Percentiles rank a stretch among this genome's conserved stretches.
These are phyloP conservation scores for Eutrema japonicum DNA, from an alignment of 345 rosid species.

Conservation along the genomic window DNA sequence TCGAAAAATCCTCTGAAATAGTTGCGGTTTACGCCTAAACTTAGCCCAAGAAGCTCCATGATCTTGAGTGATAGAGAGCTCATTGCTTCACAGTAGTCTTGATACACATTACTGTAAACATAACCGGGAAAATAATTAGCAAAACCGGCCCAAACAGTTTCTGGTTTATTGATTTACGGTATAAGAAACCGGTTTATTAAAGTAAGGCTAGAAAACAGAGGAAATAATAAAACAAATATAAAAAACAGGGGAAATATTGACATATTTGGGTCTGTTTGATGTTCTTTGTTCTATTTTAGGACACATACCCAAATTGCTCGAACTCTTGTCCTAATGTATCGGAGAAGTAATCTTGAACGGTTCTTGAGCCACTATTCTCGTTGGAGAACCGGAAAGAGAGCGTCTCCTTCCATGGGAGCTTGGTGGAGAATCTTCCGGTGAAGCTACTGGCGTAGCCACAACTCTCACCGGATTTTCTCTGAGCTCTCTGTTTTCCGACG, in stretches of 20 bases:
- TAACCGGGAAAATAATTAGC: constrained; percentile 14
- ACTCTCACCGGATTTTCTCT: constrained; percentile 78
- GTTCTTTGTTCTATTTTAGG: constrained; percentile 26
- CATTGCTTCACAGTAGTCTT: constrained; percentile 87
- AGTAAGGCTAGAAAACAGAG: constrained; percentile 26
- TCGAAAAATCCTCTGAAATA: constrained; percentile 75
- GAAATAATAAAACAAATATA: constrained; percentile 7
- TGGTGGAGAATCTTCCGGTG: constrained; percentile 88
- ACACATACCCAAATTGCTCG: constrained; percentile 64
- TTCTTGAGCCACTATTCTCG: constrained; percentile 46
- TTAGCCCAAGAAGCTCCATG: constrained; percentile 87
- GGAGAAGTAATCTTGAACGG: constrained; percentile 62
- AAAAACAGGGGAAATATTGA: constrained; percentile 29
- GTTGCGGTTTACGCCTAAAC: constrained; percentile 62
- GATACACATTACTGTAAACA: constrained; percentile 63
- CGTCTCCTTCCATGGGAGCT: constrained; percentile 98
- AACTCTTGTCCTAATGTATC: constrained; percentile 72
- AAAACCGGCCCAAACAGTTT: background rate
- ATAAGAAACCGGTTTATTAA: constrained; percentile 20
- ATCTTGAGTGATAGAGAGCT: constrained; percentile 79
- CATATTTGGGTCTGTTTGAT: constrained; percentile 13
- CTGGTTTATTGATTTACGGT: constrained; percentile 17
- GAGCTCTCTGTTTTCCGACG: constrained; percentile 69
- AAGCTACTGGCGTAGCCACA: constrained; percentile 97
- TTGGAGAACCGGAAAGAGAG: constrained; percentile 74